Evolutionary conservation across 768 basidiomycete species (phyloP), one percentile per base, ranked within the genome.

Genomic region (Boletellus ananas): DNA sequence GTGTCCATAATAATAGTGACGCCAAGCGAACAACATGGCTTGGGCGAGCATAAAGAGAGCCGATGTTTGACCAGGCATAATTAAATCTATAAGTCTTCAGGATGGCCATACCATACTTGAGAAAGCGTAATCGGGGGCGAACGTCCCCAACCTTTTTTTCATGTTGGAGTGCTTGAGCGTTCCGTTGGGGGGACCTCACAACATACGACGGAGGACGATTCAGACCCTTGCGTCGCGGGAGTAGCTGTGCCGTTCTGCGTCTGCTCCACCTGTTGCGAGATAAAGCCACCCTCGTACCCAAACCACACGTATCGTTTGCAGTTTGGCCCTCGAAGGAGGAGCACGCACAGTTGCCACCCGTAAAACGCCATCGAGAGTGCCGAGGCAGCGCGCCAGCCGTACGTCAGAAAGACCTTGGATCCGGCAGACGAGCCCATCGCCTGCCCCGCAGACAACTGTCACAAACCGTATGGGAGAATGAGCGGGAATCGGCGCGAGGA

Each of bases 201-300:
- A 20, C 1, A n/a, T 18, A 27, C 44, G 4, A 35, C 20, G 13
- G 46, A 54, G 13, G 51, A 29, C 29, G 29, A 33, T 31, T 43
- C n/a, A 33, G 43, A 48, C 1, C 37, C 44, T 42, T 52, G 50
- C 11, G 45, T 50, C 4, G 31, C 27, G 7, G 48, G 46, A 1
- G 45, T 50, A 6, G 29, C 25, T 5, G 34, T 41, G 17, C 13
- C 45, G 14, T 11, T 18, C 27, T 49, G 48, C 36, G 47, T 51
- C 21, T 34, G 47, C n/a, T 53, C 49, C 25, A 16, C 17, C 10
- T 44, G 29, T 11, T 40, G 40, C n/a, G 25, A 20, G 25, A 44
- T 61, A 16, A 75, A 48, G 10, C 82, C 82, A 17, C 82, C 83
- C 58, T 82, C 73, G 56, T 78, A 84, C 16, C 85, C 83, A 60